phyloP scores from a whole-genome alignment of 2,329 filamentous ascomycete genomes.

The Arthrocladium fulminans region DNA sequence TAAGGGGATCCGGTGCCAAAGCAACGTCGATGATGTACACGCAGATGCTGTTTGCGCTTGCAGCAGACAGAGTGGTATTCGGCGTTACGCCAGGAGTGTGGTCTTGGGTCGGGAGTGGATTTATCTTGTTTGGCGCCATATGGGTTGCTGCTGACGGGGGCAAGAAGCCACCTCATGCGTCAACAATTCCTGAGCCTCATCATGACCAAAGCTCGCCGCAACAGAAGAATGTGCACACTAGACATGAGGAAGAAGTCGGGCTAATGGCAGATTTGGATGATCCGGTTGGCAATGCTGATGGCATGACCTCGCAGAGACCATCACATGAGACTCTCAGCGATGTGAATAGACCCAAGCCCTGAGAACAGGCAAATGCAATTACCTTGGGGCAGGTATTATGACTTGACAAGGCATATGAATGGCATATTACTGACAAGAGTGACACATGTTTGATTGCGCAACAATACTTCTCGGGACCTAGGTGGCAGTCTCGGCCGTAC shows the following conservation, averaged over 20 bases:
- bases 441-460: too few species aligned
- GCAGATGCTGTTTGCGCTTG: constrained; percentile 60
- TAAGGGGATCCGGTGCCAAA: constrained; percentile 29
- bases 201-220: background rate
- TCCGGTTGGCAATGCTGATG: too few species aligned
- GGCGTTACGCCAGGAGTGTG: constrained; percentile 48
- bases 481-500: too few species aligned
- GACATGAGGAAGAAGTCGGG: background rate
- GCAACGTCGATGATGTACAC: constrained; percentile 61
- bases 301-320: too few species aligned
- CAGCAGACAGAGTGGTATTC: constrained; percentile 56
- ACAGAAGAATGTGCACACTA: background rate
- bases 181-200: background rate
- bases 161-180: background rate
- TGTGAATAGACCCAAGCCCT: too few species aligned
- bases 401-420: too few species aligned
- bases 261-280: background rate
- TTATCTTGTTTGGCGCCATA: constrained; percentile 58
- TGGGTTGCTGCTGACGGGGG: constrained; percentile 48
- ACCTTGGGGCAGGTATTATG: too few species aligned
- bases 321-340: too few species aligned
- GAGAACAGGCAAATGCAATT: too few species aligned
- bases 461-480: too few species aligned
- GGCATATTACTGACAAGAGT: too few species aligned
- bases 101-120: constrained; percentile 51